Conservation (phyloP, 345 rosid species). For the Boechera stricta region DNA sequence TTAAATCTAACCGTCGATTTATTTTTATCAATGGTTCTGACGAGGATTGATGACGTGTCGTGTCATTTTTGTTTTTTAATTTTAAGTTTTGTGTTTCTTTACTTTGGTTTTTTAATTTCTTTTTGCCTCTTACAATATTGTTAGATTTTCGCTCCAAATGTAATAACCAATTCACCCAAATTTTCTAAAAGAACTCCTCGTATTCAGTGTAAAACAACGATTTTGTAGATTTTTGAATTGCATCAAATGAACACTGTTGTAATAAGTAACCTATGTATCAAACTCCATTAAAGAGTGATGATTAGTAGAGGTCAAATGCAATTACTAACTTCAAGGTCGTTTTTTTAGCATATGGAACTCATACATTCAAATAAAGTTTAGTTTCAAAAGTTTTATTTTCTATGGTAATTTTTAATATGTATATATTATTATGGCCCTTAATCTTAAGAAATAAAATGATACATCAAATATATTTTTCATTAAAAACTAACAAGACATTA, state of each 20-base stretch:
- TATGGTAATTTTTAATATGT: too few relatives aligned
- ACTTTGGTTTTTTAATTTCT: neutral
- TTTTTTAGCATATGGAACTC: neutral
- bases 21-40: neutral
- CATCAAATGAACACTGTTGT: neutral
- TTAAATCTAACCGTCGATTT: constrained; percentile 15
- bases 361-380: too few relatives aligned
- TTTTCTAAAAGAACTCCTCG: neutral
- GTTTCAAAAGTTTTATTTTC: neutral
- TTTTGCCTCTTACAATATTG: neutral
- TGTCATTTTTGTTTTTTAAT: neutral
- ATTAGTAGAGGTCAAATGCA: neutral
- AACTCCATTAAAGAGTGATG: neutral
- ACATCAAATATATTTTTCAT: neutral
- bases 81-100: constrained; percentile 26
- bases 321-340: neutral
- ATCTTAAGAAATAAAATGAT: neutral
- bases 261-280: neutral
- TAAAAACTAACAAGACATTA: too few relatives aligned
- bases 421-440: neutral
- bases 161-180: neutral
- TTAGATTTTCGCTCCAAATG: constrained; percentile 1
- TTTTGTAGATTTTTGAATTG: too few relatives aligned
- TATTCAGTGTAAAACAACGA: constrained; percentile 12
- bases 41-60: constrained; percentile 31